phyloP scores from a whole-genome alignment of 495 filamentous ascomycete species.

The Xylaria sp. region DNA sequence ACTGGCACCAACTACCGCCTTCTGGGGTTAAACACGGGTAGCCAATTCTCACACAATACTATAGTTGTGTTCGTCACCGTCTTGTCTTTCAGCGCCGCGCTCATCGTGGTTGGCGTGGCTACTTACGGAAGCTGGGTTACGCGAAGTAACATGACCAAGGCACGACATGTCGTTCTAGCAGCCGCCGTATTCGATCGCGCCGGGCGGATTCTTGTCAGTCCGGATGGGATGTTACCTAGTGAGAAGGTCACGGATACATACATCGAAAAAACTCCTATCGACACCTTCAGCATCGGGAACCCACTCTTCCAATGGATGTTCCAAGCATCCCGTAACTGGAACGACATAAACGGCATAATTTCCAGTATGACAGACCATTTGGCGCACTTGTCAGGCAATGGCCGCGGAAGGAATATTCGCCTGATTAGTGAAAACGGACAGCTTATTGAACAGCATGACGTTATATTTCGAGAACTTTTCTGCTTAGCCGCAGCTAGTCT shows the following conservation, averaged over 20 bases:
- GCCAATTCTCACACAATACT: constrained; percentile 56
- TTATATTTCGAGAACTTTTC: constrained; percentile 86
- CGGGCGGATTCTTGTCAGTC: constrained; percentile 78
- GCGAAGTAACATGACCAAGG: constrained; percentile 65
- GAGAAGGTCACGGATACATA: constrained; percentile 82
- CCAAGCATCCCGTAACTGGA: constrained; percentile 79
- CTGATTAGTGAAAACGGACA: constrained; percentile 50
- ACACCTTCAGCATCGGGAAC: constrained; percentile 77
- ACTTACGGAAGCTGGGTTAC: constrained; percentile 62
- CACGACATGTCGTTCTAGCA: constrained; percentile 80
- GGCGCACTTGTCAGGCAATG: constrained; percentile 43
- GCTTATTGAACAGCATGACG: constrained; percentile 70
- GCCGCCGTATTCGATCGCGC: constrained; percentile 77
- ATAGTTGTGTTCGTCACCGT: constrained; percentile 69
- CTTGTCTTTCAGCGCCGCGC: constrained; percentile 66
- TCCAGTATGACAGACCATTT: constrained; percentile 71
- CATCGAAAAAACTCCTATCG: constrained; percentile 74
- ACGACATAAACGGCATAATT: constrained; percentile 67
- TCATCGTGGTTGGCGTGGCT: constrained; percentile 57
- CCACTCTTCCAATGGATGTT: constrained; percentile 89
- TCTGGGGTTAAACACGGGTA: constrained; percentile 43
- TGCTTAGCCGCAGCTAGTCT: constrained; percentile 79
- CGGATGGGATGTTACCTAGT: constrained; percentile 80
- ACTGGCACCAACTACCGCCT: constrained; percentile 71
- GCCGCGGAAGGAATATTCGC: constrained; percentile 38